Evolutionary conservation across 345 rosid species (phyloP).

Genomic region (Cardamine chenopodiifolia): DNA sequence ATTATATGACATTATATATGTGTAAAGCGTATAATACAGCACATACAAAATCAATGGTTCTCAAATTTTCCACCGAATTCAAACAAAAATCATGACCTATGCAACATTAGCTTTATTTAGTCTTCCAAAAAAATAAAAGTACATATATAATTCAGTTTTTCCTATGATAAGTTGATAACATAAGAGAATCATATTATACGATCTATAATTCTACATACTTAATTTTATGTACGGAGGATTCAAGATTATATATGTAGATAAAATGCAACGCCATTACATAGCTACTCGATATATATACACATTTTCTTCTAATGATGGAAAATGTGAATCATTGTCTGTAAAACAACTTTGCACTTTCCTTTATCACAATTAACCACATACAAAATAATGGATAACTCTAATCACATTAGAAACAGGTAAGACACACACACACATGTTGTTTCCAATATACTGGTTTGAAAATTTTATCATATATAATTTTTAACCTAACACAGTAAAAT

Average conservation of each 20-base stretch:
- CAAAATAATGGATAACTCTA: neutral
- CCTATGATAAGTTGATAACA: neutral
- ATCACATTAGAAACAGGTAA: neutral
- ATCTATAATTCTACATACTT: neutral
- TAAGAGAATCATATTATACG: neutral
- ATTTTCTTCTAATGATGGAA: neutral
- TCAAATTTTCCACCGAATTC: constrained; percentile 29
- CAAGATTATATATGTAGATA: neutral
- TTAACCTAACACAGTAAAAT: neutral
- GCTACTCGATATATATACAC: neutral
- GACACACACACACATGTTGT: neutral
- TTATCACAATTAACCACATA: neutral
- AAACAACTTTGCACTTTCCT: neutral
- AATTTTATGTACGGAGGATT: constrained; percentile 21
- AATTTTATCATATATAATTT: neutral
- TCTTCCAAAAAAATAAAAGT: neutral
- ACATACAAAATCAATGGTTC: constrained; percentile 27
- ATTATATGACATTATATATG: constrained; percentile 29
- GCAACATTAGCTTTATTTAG: constrained; percentile 8
- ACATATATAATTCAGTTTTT: neutral
- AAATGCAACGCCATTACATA: neutral
- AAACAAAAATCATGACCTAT: constrained; percentile 12
- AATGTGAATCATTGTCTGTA: constrained; percentile 9
- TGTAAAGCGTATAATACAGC: constrained; percentile 40
- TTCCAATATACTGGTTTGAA: neutral